A percentile compares a stretch with the other conserved stretches of the same genome.
phyloP scores from a whole-genome alignment of 208 protist species.

The Crithidia bombi region DNA sequence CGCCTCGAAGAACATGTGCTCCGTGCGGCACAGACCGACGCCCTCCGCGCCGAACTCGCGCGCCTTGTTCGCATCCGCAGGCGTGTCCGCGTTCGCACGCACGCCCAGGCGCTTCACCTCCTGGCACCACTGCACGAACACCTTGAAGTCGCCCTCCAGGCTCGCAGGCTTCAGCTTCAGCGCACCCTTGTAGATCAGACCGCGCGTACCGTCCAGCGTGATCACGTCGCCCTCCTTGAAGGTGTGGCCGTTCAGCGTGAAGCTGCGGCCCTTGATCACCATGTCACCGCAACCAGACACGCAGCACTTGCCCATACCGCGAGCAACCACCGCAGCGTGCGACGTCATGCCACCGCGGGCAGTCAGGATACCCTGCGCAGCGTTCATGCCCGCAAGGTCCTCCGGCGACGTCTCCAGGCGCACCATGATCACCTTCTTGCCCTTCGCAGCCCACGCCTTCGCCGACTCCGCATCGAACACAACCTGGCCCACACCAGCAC shows the following conservation, averaged over 20 bases:
- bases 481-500: constrained; percentile 90
- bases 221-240: constrained; percentile 89
- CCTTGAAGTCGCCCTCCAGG: constrained; percentile 81
- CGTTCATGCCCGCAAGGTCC: constrained; percentile 93
- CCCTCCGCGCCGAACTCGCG: constrained; percentile 93
- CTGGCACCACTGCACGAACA: constrained; percentile 81
- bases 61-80: constrained; percentile 74
- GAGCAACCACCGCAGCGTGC: constrained; percentile 96
- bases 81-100: constrained; percentile 93
- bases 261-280: constrained; percentile 60
- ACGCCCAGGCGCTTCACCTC: constrained; percentile 83
- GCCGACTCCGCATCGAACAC: constrained; percentile 89
- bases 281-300: constrained; percentile 90
- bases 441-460: constrained; percentile 51
- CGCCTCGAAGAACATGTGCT: constrained; percentile 97
- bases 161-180: constrained; percentile 64
- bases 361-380: constrained; percentile 91
- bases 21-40: constrained; percentile 95
- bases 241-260: constrained; percentile 60
- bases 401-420: constrained; percentile 95
- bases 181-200: constrained; percentile 85
- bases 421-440: constrained; percentile 91
- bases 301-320: constrained; percentile 96
- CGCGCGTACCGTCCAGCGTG: constrained; percentile 90
- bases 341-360: constrained; percentile 95